Conservation (phyloP, 768 basidiomycete species). For the Imleria badia region DNA sequence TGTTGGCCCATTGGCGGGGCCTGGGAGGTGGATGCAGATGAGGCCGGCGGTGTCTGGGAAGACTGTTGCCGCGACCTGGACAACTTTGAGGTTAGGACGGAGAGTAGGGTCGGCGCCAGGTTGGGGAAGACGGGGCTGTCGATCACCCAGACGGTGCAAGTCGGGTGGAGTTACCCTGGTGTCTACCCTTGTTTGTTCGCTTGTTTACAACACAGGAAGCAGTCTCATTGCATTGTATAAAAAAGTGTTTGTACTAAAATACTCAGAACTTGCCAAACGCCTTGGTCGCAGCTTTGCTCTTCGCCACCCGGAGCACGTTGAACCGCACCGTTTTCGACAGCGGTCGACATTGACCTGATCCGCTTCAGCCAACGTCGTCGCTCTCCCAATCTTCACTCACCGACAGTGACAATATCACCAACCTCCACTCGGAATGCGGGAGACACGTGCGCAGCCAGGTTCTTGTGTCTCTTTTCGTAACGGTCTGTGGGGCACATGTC, state of each 20-base stretch:
- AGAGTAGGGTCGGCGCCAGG: constrained; percentile 82
- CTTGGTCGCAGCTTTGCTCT: constrained; percentile 90
- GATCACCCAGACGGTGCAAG: constrained; percentile 27
- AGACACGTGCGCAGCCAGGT: constrained; percentile 94
- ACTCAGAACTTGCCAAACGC: constrained; percentile 91
- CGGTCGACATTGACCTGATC: constrained; percentile 93
- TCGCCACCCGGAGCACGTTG: constrained; percentile 95
- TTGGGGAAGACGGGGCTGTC: constrained; percentile 39
- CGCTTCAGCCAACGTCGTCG: neutral
- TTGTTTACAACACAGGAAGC: constrained; percentile 25
- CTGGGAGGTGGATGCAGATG: constrained; percentile 37
- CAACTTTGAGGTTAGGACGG: constrained; percentile 70
- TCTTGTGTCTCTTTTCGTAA: constrained; percentile 99
- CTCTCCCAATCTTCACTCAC: constrained; percentile 46
- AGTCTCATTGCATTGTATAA: constrained; percentile 11
- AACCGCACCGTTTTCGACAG: constrained; percentile 99
- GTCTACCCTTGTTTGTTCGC: constrained; percentile 34
- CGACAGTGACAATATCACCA: constrained; percentile 94
- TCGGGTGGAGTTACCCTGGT: constrained; percentile 23
- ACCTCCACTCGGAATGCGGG: constrained; percentile 98
- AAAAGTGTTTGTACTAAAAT: constrained; percentile 20
- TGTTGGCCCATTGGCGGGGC: constrained; percentile 75
- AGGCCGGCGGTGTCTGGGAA: constrained; percentile 64
- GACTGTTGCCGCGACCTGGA: constrained; percentile 72
- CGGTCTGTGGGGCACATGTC: constrained; percentile 58